A percentile compares a stretch with the other conserved stretches of the same genome.
Conservation (phyloP, 2,329 filamentous ascomycete genomes). For the Fusarium brachygibbosum region DNA sequence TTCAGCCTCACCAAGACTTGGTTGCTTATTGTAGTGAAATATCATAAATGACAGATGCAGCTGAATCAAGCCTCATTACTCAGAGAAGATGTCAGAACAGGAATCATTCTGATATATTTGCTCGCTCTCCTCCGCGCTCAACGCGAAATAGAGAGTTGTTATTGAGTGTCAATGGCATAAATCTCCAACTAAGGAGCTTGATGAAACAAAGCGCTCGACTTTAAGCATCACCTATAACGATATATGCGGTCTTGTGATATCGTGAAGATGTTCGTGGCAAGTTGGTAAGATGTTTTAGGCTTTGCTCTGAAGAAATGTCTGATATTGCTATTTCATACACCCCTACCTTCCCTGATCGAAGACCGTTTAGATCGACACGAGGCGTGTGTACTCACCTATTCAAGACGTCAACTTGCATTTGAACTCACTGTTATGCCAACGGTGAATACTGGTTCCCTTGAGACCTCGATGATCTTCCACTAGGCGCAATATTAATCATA, state of each 20-base stretch:
- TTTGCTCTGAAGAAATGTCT: neutral
- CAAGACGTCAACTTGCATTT: conserved; percentile 2
- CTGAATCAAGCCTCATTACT: conserved; percentile 1
- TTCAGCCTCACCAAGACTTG: neutral
- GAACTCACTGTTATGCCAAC: conserved; percentile 18
- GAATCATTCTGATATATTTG: neutral
- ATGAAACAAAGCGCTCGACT: neutral
- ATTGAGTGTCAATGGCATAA: neutral
- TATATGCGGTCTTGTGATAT: neutral
- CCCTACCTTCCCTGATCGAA: neutral
- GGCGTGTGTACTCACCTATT: neutral
- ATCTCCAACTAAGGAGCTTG: neutral
- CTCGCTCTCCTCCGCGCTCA: neutral
- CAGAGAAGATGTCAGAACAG: conserved; percentile 1
- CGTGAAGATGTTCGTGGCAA: neutral
- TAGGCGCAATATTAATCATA: conserved; percentile 1
- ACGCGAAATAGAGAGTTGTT: neutral
- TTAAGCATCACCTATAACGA: neutral
- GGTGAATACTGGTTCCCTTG: conserved; percentile 2
- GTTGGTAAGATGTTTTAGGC: neutral
- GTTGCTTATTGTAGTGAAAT: conserved; percentile 5
- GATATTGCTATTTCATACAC: neutral
- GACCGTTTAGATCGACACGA: neutral
- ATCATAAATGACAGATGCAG: conserved; percentile 14
- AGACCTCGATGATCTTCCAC: conserved; percentile 11